Evolutionary conservation across 1,284 basidiomycete genomes (phyloP), one percentile per base, ranked within the genome.

Genomic region (Puccinia hordei): DNA sequence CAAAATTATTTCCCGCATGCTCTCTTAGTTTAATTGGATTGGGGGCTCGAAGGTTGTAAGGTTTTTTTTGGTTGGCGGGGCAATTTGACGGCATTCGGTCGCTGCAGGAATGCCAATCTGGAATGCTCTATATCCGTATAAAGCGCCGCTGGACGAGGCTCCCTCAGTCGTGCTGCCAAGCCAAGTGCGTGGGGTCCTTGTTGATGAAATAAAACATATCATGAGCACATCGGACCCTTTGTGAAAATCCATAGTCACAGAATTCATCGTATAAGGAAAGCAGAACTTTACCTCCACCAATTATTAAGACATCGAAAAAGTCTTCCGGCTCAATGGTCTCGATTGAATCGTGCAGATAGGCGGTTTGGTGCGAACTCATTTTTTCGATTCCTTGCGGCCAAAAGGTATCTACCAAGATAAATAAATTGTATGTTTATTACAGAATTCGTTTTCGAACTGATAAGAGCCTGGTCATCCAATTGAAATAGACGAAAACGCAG

Each of bases 91-190:
- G 30, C 15, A 22, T 51, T 27, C 73, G 46, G 55, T 69, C 80
- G 55, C 73, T 71, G 68, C 0, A 85, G 81, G 83, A 83, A 85
- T 44, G 78, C 71, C n/a, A 83, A 75, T 0, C 83, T 81, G 2
- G 83, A 83, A 68, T 85, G 84, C 81, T 85, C 84, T n/a, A 83
- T 82, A 46, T 85, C 84, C 13, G 83, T 83, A 77, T 84, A 85
- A 22, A 84, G 81, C 0, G 83, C 82, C 0, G 83, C 82, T 0
- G 84, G 84, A 15, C 78, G 81, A 1, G 78, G 78, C 55, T 85
- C 84, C 55, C 82, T 73, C 13, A 85, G 71, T 6, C 84, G 71
- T 0, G 83, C 81, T 4, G 83, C 82, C 41, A 84, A 71, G 0
- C 84, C 84, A 17, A 85, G 82, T 12, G 81, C 80, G 73, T 84